These are phyloP conservation scores for Globisporangium iwayamae DNA, from an alignment of 352 stramenopile species.

Conservation along the genomic window DNA sequence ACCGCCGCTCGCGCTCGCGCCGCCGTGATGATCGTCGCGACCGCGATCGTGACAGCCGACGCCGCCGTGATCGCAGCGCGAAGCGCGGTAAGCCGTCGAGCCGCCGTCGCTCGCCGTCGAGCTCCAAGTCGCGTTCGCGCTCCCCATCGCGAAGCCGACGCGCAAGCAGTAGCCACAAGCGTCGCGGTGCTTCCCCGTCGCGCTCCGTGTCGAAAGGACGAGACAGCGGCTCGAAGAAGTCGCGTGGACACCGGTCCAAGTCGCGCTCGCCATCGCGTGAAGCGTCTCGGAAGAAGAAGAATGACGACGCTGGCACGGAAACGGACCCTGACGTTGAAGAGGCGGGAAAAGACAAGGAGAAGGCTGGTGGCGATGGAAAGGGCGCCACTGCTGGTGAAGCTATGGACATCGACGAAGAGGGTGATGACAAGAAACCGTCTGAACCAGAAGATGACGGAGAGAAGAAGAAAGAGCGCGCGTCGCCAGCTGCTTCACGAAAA, in stretches of 20 bases:
- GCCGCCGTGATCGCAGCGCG: slow-evolving; percentile 26
- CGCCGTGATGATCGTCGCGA: slow-evolving; percentile 23
- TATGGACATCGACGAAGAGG: slow-evolving; percentile 16
- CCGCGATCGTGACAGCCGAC: slow-evolving; percentile 24
- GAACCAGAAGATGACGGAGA: slow-evolving; percentile 5
- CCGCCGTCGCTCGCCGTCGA: slow-evolving; percentile 22
- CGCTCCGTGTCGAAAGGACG: slow-evolving; percentile 14
- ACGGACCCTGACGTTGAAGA: slow-evolving; percentile 8
- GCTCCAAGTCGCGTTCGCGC: slow-evolving; percentile 28
- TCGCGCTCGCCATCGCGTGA: slow-evolving; percentile 26
- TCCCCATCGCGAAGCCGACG: slow-evolving; percentile 17
- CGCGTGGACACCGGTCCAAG: slow-evolving; percentile 23
- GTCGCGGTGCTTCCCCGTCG: slow-evolving; percentile 11
- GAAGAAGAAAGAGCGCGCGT: slow-evolving; percentile 17
- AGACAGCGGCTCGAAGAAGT: slow-evolving; percentile 11
- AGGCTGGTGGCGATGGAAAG: slow-evolving; percentile 7
- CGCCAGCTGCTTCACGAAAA: slow-evolving; percentile 3
- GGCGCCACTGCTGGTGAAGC: slow-evolving; percentile 11
- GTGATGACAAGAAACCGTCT: neutral
- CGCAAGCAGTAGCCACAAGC: slow-evolving; percentile 9
- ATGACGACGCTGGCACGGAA: slow-evolving; percentile 19
- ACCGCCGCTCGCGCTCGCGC: slow-evolving; percentile 24
- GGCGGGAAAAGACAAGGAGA: slow-evolving; percentile 6
- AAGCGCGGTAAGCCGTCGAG: slow-evolving; percentile 27
- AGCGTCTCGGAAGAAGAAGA: slow-evolving; percentile 16